Base-by-base conservation (phyloP, 176 grass and related monocot species). In the Bromus sterilis region DNA sequence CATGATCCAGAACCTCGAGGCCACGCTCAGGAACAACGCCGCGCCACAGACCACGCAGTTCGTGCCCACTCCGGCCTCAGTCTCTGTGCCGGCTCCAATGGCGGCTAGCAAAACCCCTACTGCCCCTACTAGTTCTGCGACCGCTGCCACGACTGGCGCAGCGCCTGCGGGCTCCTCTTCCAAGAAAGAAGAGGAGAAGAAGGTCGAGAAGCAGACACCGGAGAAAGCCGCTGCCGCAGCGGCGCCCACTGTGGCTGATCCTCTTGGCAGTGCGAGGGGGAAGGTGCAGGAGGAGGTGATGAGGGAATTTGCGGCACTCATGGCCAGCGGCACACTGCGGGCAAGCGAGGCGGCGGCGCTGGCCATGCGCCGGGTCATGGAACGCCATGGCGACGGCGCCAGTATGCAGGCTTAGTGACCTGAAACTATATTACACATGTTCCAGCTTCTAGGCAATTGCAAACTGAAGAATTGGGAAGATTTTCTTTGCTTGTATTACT, bases 211-310 rank as follows among this genome's bases (percentile, higher is more conserved):
- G 8, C 56, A 31, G 68, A 20, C 67, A 2, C 37, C 6, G 6
- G 23, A 43, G 39, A 44, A 43, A 44, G 11, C 66, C 2, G 21
- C 37, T 11, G 21, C 43, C 0, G 11, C 33, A 0, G 12, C 43
- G 6, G 26, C 33, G 8, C 5, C 66, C 0, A 31, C 56, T 4
- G 10, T 53, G 0, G 33, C 11, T n/a, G 91, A 94, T 46, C 89
- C 75, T 6, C 85, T 97, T 5, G 91, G 84, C 2, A 78, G 58
- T 49, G 72, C 53, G 7, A 83, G 91, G 64, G 90, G 80, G 0
- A 94, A 83, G 79, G 87, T 94, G 72, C 91, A 94, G 74, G 90
- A 97, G 62, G 94, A 97, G 87, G 86, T 97, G 25, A 92, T 91
- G 82, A 75, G 71, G 28, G 94, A 97, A 78, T 97, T 97, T 64